These are phyloP conservation scores for Daedaleopsis nitida DNA, from an alignment of 768 basidiomycete genomes.

Conservation along the genomic window DNA sequence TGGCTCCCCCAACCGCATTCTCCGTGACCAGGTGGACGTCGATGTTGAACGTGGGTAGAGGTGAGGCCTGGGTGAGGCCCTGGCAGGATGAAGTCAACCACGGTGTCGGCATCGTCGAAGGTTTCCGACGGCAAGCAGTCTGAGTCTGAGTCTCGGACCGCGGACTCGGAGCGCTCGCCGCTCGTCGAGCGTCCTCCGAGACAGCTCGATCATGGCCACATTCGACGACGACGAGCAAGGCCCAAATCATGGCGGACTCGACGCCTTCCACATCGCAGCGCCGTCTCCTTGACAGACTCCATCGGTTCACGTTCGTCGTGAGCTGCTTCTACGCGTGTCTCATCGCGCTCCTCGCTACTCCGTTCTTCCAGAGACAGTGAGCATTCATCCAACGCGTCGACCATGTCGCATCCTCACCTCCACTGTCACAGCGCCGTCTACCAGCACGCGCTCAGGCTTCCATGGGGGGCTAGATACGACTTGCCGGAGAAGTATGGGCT, in stretches of 20 bases:
- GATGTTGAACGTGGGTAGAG: neutral
- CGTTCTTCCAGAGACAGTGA: constrained; percentile 29
- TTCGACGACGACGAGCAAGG: neutral
- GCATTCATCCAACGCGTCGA: constrained; percentile 1
- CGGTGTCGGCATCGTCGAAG: neutral
- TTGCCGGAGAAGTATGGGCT: constrained; percentile 79
- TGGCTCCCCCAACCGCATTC: too few relatives aligned
- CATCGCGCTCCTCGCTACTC: constrained; percentile 53
- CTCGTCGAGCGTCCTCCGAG: neutral
- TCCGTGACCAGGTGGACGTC: neutral
- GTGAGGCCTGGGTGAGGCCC: neutral
- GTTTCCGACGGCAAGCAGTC: neutral
- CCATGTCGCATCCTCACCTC: constrained; percentile 35
- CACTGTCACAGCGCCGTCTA: constrained; percentile 65
- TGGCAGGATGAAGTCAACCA: too few relatives aligned
- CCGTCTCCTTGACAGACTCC: constrained; percentile 30
- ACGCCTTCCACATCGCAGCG: constrained; percentile 1
- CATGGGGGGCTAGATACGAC: constrained; percentile 63
- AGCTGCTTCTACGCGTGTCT: constrained; percentile 55
- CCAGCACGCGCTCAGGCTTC: constrained; percentile 65
- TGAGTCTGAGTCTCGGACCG: too few relatives aligned
- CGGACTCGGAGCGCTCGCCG: neutral
- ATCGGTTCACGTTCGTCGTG: constrained; percentile 39
- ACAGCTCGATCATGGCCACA: neutral
- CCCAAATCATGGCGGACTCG: constrained; percentile 1